These are phyloP conservation scores for Boeremia lycopersici DNA, from an alignment of 2,329 filamentous ascomycete species.

Conservation along the genomic window DNA sequence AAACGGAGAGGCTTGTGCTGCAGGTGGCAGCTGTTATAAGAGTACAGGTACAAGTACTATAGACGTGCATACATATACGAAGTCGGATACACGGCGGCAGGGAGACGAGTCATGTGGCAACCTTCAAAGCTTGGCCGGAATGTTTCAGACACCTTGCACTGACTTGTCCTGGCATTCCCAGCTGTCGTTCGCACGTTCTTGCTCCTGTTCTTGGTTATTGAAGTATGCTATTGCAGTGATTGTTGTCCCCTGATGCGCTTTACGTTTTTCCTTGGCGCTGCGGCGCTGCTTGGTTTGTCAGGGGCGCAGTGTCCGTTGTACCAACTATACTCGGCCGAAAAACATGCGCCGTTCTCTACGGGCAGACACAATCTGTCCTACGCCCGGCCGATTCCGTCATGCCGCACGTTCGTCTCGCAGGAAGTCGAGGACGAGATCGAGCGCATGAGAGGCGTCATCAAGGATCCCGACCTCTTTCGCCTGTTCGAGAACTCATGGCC, in stretches of 20 bases:
- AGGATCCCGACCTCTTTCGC: conserved; percentile 66
- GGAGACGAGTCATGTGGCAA: not conserved
- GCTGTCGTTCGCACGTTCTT: not conserved
- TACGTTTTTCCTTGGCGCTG: conserved; percentile 3
- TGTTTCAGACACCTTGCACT: not conserved
- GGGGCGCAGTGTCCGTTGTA: conserved; percentile 52
- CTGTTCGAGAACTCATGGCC: conserved; percentile 76
- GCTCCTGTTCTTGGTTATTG: not conserved
- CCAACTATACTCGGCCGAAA: conserved; percentile 45
- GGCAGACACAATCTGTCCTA: conserved; percentile 53
- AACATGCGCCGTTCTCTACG: conserved; percentile 50
- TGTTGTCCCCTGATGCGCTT: conserved; percentile 7
- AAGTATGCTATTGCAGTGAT: conserved; percentile 9
- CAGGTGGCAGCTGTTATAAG: too few relatives aligned
- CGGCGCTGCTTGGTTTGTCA: conserved; percentile 22
- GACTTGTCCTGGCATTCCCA: not conserved
- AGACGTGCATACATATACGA: too few relatives aligned
- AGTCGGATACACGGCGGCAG: too few relatives aligned
- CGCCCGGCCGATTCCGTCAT: conserved; percentile 51
- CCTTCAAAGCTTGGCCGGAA: not conserved
- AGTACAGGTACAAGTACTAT: too few relatives aligned
- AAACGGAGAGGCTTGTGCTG: too few relatives aligned
- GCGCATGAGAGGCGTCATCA: conserved; percentile 45
- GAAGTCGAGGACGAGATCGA: conserved; percentile 50
- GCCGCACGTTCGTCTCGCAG: conserved; percentile 53